Evolutionary conservation across 192 early-diverging fungal species (phyloP), one percentile per base, ranked within the genome.

Genomic region (Phlyctochytrium arcticum): DNA sequence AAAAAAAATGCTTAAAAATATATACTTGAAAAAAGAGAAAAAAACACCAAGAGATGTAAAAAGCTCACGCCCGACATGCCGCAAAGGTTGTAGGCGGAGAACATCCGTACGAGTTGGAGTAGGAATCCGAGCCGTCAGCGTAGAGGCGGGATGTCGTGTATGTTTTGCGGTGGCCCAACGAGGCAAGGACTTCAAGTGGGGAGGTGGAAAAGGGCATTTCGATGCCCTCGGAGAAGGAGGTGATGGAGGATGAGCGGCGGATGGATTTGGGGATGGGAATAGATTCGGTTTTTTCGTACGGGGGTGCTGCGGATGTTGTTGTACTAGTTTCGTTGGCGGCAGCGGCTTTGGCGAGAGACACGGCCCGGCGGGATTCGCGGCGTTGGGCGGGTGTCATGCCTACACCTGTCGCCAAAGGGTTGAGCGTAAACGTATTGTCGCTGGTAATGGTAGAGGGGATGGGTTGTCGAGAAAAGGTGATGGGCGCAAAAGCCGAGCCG

Each of bases 201-300:
- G 24, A 31, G n/a, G 50, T n/a, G 3, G 54, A 56, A 37, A 65
- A 57, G 5, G 63, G 53, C 39, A 56, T 30, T n/a, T 56, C 63
- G 34, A 65, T 56, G 12, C 53, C 34, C 31, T 54, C 53, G 26
- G 54, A 34, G 21, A 32, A 56, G 10, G 54, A 39, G 21, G 63
- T 37, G 24, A 36, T 27, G 12, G 61, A 50, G 23, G 49, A 49
- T 1, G 54, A 47, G 26, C 48, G 34, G 37, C 35, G 21, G 29
- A 12, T 33, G 17, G 32, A 12, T n/a, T 58, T 58, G 31, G 33
- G 49, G 34, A 54, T 54, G 27, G 15, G 33, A 26, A 15, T 1
- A 6, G 49, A 6, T 36, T 29, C 4, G 48, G 26, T 10, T 21
- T 27, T 17, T n/a, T 19, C 59, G 44, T 33, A 17, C 31, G 44